Percentiles rank a stretch among this genome's conserved stretches.
These are phyloP conservation scores for Phyllosticta citribraziliensis DNA, from an alignment of 2,329 filamentous ascomycete species.

Conservation along the genomic window DNA sequence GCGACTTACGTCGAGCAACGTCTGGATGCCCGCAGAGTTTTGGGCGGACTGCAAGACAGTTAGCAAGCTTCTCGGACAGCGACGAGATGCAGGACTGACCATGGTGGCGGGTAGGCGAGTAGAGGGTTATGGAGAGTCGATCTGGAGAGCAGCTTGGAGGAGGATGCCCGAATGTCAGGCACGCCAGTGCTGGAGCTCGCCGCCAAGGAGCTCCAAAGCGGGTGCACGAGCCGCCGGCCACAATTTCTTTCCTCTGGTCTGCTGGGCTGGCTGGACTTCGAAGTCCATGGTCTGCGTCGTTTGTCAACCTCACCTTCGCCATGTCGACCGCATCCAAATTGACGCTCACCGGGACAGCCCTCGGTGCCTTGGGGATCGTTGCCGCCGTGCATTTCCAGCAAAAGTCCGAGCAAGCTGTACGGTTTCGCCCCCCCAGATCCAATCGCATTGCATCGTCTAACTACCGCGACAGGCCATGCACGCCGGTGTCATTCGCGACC, in stretches of 20 bases:
- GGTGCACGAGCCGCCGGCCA: constrained; percentile 2
- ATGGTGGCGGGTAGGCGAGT: constrained; percentile 5
- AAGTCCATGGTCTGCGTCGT: not conserved
- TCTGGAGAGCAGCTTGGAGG: constrained; percentile 1
- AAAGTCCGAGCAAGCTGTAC: constrained; percentile 68
- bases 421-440: constrained; percentile 22
- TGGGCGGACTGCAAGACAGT: constrained; percentile 67
- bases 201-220: constrained; percentile 6
- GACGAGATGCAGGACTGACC: constrained; percentile 1
- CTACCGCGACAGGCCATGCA: constrained; percentile 71
- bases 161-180: constrained; percentile 7
- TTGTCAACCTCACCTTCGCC: not conserved
- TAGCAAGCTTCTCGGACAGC: constrained; percentile 12
- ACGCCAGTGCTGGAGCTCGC: constrained; percentile 8
- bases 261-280: too few species aligned
- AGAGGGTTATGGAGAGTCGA: not conserved
- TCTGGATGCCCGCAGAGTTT: constrained; percentile 97
- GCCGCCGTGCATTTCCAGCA: constrained; percentile 85
- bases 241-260: not conserved
- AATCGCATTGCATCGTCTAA: constrained; percentile 11
- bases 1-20: constrained; percentile 81
- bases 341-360: constrained; percentile 67
- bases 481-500: constrained; percentile 81
- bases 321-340: constrained; percentile 92
- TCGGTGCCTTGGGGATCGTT: constrained; percentile 68